Percentiles rank a stretch among this genome's conserved stretches.
phyloP scores from a whole-genome alignment of 2,329 filamentous ascomycete genomes.

The Aureobasidium melanogenum region DNA sequence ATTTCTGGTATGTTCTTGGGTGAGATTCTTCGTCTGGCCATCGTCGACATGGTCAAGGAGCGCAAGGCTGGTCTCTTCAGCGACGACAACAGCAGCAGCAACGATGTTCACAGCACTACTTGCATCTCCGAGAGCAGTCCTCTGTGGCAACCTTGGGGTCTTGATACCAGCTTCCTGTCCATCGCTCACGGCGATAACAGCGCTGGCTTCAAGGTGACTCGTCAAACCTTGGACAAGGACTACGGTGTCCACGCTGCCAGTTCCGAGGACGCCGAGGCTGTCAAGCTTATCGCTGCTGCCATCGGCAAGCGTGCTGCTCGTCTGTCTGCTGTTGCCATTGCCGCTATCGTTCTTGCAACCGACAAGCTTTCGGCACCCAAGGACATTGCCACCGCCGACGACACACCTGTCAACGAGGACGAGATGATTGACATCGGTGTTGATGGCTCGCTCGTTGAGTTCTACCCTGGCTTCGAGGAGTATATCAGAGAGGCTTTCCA shows the following conservation, averaged over 20 bases:
- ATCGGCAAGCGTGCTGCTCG: slow-evolving; percentile 84
- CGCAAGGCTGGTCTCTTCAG: slow-evolving; percentile 62
- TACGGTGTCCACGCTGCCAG: slow-evolving; percentile 69
- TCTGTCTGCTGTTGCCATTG: slow-evolving; percentile 79
- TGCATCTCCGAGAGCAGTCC: slow-evolving; percentile 55
- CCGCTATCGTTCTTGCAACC: slow-evolving; percentile 71
- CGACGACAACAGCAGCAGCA: slow-evolving; percentile 62
- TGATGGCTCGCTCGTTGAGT: slow-evolving; percentile 88
- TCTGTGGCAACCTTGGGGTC: slow-evolving; percentile 73
- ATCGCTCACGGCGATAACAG: slow-evolving; percentile 75
- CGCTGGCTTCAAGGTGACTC: slow-evolving; percentile 60
- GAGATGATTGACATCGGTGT: slow-evolving; percentile 85
- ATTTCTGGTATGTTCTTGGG: slow-evolving; percentile 98
- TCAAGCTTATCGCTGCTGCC: slow-evolving; percentile 73
- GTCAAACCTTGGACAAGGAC: slow-evolving; percentile 67
- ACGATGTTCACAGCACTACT: slow-evolving; percentile 60
- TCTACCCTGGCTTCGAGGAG: slow-evolving; percentile 86
- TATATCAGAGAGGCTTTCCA: slow-evolving; percentile 77
- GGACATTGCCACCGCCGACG: slow-evolving; percentile 23
- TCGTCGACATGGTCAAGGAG: slow-evolving; percentile 64
- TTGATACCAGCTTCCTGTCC: slow-evolving; percentile 86
- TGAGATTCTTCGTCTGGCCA: slow-evolving; percentile 74
- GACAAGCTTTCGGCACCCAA: slow-evolving; percentile 51
- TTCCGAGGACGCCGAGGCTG: slow-evolving; percentile 75
- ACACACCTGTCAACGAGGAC: slow-evolving; percentile 36